Evolutionary conservation across 1,284 basidiomycete genomes (phyloP).

Genomic region (Abortiporus biennis): DNA sequence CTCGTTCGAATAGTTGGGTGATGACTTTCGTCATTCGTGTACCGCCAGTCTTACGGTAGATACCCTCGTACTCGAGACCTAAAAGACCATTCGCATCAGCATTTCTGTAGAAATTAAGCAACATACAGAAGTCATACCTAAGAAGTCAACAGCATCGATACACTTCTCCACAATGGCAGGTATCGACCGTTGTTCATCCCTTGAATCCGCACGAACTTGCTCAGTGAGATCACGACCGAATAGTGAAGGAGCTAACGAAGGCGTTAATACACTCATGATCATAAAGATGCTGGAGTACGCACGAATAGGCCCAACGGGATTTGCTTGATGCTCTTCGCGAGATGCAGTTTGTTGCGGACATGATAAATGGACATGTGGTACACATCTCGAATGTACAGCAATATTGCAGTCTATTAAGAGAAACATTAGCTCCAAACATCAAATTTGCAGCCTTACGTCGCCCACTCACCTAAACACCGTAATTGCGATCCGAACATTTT

Average conservation of each 20-base stretch:
- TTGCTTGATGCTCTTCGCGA: conserved; percentile 23
- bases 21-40: conserved; percentile 90
- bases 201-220: conserved; percentile 74
- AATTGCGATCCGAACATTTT: conserved; percentile 98
- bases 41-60: conserved; percentile 97
- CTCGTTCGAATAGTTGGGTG: conserved; percentile 91
- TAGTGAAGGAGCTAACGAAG: conserved; percentile 69
- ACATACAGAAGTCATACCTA: conserved; percentile 47
- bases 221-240: conserved; percentile 86
- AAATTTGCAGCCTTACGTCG: conserved; percentile 3
- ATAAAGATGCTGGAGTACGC: conserved; percentile 3
- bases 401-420: conserved; percentile 53
- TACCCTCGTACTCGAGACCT: conserved; percentile 92
- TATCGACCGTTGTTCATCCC: conserved; percentile 55
- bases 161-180: conserved; percentile 95
- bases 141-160: conserved; percentile 84
- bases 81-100: conserved; percentile 5
- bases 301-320: conserved; percentile 40
- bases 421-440: neutral
- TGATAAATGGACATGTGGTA: conserved; percentile 48
- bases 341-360: conserved; percentile 57
- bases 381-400: conserved; percentile 72
- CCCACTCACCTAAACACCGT: conserved; percentile 73
- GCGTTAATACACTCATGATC: neutral
- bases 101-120: neutral